These are phyloP conservation scores for Parathielavia appendiculata DNA, from an alignment of 495 filamentous ascomycete species.

Conservation along the genomic window DNA sequence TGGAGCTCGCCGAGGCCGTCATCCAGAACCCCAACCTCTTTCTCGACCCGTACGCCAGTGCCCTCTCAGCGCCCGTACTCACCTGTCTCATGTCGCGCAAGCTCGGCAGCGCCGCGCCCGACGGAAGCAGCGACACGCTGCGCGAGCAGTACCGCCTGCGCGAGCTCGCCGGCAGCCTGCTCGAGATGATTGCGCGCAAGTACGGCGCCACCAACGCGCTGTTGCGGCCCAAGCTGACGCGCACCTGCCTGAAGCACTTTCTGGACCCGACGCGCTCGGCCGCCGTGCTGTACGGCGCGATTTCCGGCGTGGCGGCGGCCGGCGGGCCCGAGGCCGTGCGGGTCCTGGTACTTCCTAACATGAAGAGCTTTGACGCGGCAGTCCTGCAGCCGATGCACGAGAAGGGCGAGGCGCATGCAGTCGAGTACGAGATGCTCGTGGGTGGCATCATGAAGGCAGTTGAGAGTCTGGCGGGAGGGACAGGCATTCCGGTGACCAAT, in stretches of 20 bases:
- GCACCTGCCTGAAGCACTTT: conserved; percentile 84
- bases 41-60: conserved; percentile 84
- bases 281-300: conserved; percentile 78
- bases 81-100: conserved; percentile 87
- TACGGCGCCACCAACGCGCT: conserved; percentile 69
- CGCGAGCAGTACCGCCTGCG: conserved; percentile 73
- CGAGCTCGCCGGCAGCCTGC: conserved; percentile 73
- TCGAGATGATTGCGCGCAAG: conserved; percentile 65
- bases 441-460: conserved; percentile 58
- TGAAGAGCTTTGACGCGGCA: conserved; percentile 64
- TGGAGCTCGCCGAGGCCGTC: conserved; percentile 78
- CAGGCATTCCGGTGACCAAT: conserved; percentile 16
- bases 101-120: conserved; percentile 50
- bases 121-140: conserved; percentile 36
- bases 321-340: conserved; percentile 77
- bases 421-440: conserved; percentile 60
- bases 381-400: conserved; percentile 60
- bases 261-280: conserved; percentile 77
- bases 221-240: conserved; percentile 79
- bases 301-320: conserved; percentile 68
- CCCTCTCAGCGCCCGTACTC: conserved; percentile 79
- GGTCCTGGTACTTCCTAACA: conserved; percentile 71
- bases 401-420: conserved; percentile 47
- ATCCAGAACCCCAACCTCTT: conserved; percentile 78
- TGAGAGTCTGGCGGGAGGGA: conserved; percentile 33